These are phyloP conservation scores for Dactylonectria macrodidyma DNA, from an alignment of 2,329 filamentous ascomycete genomes.

Conservation along the genomic window DNA sequence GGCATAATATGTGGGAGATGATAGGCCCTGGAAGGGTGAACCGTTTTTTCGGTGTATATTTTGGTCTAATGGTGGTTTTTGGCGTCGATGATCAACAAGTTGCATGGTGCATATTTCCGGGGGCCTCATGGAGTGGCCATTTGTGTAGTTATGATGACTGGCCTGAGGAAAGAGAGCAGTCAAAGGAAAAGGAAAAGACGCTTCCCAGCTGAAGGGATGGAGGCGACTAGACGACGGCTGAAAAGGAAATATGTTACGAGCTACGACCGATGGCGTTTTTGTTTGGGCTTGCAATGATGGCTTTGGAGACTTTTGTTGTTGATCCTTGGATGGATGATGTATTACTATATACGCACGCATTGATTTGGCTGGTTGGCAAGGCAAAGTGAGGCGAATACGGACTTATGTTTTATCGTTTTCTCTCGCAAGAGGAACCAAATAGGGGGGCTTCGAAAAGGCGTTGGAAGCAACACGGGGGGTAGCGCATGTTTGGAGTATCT, in stretches of 20 bases:
- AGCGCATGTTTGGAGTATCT: conserved; percentile 4
- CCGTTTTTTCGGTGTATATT: conserved; percentile 12
- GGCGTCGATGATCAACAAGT: conserved; percentile 2
- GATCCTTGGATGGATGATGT: conserved; percentile 26
- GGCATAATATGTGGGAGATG: background rate
- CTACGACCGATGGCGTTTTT: conserved; percentile 30
- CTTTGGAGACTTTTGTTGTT: conserved; percentile 3
- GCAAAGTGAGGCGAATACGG: conserved; percentile 10
- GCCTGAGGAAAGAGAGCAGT: background rate
- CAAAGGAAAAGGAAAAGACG: conserved; percentile 4
- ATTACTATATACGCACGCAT: conserved; percentile 16
- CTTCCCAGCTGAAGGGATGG: background rate
- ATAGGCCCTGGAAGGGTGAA: background rate
- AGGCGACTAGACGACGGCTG: conserved; percentile 1
- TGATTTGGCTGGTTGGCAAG: conserved; percentile 14
- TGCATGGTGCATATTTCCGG: conserved; percentile 9
- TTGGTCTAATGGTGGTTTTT: conserved; percentile 9
- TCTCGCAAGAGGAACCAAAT: conserved; percentile 6
- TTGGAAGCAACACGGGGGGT: conserved; percentile 16
- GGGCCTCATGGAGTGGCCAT: background rate
- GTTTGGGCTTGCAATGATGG: conserved; percentile 9
- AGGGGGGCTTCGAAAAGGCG: conserved; percentile 10
- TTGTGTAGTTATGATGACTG: conserved; percentile 14
- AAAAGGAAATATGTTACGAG: conserved; percentile 24
- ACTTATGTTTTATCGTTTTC: background rate